Evolutionary conservation across 2,329 filamentous ascomycete species (phyloP).

Genomic region (Diplodia seriata): DNA sequence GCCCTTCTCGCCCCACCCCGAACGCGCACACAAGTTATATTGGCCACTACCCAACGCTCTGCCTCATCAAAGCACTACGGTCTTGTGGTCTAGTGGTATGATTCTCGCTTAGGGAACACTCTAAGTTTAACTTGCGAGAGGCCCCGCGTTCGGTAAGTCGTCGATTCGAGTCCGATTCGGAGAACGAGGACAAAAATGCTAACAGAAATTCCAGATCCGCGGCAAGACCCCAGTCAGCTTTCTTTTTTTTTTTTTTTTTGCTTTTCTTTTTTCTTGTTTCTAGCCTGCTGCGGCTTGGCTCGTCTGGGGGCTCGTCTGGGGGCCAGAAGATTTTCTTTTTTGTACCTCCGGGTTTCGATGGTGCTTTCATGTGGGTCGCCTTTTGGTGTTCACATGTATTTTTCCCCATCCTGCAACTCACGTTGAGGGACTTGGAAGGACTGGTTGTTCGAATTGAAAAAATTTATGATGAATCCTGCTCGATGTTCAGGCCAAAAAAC

Average conservation of each 20-base stretch:
- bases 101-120: not conserved
- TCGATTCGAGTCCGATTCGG: not conserved
- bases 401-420: not conserved
- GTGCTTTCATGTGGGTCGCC: not conserved
- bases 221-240: not conserved
- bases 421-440: not conserved
- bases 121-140: not conserved
- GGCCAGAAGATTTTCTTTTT: not conserved
- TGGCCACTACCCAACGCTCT: not conserved
- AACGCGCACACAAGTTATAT: not conserved
- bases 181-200: not conserved
- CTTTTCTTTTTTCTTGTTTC: not conserved
- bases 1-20: not conserved
- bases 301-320: not conserved
- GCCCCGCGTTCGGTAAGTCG: not conserved
- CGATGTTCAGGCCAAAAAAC: not conserved
- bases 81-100: constrained; percentile 2
- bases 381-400: not conserved
- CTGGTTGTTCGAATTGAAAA: not conserved
- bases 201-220: not conserved
- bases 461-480: not conserved
- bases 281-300: not conserved
- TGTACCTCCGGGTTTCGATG: not conserved
- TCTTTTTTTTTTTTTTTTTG: not conserved
- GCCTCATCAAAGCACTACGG: not conserved